phyloP scores from a whole-genome alignment of 1,139 yeast species.

The Arxiozyma slooffiae region DNA sequence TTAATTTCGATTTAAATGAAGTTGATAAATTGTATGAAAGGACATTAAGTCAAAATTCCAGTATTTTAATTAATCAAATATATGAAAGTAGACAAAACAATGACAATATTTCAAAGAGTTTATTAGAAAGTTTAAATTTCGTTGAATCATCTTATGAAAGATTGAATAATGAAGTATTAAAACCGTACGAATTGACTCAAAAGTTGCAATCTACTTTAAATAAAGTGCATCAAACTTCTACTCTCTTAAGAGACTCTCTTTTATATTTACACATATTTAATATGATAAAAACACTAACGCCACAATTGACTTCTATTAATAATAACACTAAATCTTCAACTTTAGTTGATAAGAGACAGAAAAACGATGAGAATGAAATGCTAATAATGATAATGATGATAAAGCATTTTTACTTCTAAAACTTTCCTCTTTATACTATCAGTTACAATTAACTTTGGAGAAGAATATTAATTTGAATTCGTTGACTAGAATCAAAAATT shows the following conservation, averaged over 20 bases:
- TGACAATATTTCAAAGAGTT: slow-evolving; percentile 32
- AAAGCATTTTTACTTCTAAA: slow-evolving; percentile 10
- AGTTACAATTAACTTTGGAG: slow-evolving; percentile 32
- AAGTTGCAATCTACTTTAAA: slow-evolving; percentile 55
- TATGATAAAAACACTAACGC: slow-evolving; percentile 40
- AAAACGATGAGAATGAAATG: neutral
- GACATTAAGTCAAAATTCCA: slow-evolving; percentile 46
- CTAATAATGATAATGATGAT: slow-evolving; percentile 2
- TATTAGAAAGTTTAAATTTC: slow-evolving; percentile 48
- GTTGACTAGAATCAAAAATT: slow-evolving; percentile 40
- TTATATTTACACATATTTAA: slow-evolving; percentile 59
- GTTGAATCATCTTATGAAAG: slow-evolving; percentile 54
- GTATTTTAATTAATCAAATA: slow-evolving; percentile 48
- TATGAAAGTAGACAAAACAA: slow-evolving; percentile 39
- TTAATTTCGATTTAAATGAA: slow-evolving; percentile 66
- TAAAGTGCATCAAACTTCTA: slow-evolving; percentile 60
- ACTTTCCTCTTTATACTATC: slow-evolving; percentile 29
- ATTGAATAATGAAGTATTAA: slow-evolving; percentile 56
- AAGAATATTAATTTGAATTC: slow-evolving; percentile 38
- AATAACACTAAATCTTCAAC: neutral
- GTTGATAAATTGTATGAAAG: slow-evolving; percentile 49
- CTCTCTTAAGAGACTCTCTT: slow-evolving; percentile 55
- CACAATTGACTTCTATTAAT: neutral
- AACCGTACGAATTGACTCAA: slow-evolving; percentile 56
- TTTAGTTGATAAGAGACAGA: neutral